Evolutionary conservation across 176 grass and related monocot species (phyloP).

Genomic region (Echinochloa phyllopogon): DNA sequence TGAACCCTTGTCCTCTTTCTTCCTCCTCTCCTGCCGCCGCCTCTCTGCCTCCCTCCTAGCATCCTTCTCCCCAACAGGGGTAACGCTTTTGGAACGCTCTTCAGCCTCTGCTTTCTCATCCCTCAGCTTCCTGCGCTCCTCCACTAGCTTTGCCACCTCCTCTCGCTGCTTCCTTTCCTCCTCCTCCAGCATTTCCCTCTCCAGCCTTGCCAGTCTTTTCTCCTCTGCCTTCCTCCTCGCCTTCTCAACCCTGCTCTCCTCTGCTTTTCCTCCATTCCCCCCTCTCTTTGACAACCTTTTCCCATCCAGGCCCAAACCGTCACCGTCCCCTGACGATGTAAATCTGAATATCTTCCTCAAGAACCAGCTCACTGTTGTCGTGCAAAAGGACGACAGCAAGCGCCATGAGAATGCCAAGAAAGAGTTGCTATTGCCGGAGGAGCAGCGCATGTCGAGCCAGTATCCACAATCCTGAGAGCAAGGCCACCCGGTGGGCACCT

Average conservation of each 20-base stretch:
- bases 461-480: constrained; percentile 78
- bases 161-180: constrained; percentile 96
- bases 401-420: constrained; percentile 57
- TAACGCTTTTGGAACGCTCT: constrained; percentile 68
- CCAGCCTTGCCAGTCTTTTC: constrained; percentile 78
- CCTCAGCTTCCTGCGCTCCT: constrained; percentile 84
- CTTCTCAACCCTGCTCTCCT: constrained; percentile 78
- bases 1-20: constrained; percentile 86
- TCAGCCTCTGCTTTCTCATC: constrained; percentile 86
- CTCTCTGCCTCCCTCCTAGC: constrained; percentile 64
- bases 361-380: constrained; percentile 51
- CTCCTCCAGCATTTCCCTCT: constrained; percentile 95
- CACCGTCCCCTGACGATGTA: constrained; percentile 43
- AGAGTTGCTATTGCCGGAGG: constrained; percentile 41
- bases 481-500: constrained; percentile 58
- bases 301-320: constrained; percentile 42
- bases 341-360: constrained; percentile 69
- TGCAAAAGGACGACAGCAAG: constrained; percentile 42
- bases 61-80: constrained; percentile 76
- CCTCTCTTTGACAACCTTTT: constrained; percentile 59
- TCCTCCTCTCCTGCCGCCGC: constrained; percentile 70
- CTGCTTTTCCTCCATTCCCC: constrained; percentile 63
- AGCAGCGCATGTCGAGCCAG: constrained; percentile 59
- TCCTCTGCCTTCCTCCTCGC: constrained; percentile 89
- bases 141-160: constrained; percentile 85